Conservation (phyloP, 2,329 filamentous ascomycete genomes). For the Aphanoascus verrucosus region DNA sequence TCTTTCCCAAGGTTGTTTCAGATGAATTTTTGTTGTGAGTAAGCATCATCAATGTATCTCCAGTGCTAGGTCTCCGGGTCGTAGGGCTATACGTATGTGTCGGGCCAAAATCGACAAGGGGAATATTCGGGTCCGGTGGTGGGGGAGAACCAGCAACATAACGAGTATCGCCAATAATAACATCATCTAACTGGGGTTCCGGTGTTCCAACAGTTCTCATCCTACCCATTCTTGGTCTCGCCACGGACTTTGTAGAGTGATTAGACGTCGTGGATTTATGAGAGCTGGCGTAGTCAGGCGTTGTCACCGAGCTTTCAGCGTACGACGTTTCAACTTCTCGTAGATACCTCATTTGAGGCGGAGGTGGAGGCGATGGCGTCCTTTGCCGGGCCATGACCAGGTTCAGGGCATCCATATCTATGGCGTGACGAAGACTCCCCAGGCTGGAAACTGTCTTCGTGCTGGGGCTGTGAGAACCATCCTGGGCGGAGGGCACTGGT, state of each 20-base stretch:
- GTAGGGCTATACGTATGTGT: conserved; percentile 58
- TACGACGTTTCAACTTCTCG: conserved; percentile 33
- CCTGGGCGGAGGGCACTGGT: conserved; percentile 34
- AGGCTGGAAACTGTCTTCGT: conserved; percentile 28
- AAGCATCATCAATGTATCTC: conserved; percentile 39
- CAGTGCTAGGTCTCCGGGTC: conserved; percentile 45
- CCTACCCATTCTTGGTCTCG: conserved; percentile 63
- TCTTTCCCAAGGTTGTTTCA: conserved; percentile 24
- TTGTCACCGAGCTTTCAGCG: conserved; percentile 52
- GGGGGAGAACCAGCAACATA: conserved; percentile 29
- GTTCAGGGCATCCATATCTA: conserved; percentile 43
- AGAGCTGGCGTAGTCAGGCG: conserved; percentile 70
- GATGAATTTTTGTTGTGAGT: conserved; percentile 26
- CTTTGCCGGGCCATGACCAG: conserved; percentile 30
- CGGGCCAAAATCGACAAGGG: conserved; percentile 73
- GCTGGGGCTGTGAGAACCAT: conserved; percentile 18
- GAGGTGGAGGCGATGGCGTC: conserved; percentile 12
- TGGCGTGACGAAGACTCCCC: conserved; percentile 34
- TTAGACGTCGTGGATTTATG: conserved; percentile 42
- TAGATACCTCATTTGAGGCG: conserved; percentile 4
- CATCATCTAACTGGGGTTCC: conserved; percentile 34
- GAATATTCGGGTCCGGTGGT: conserved; percentile 47
- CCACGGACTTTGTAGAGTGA: conserved; percentile 30
- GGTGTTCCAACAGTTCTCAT: conserved; percentile 62
- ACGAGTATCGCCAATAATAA: conserved; percentile 40